Evolutionary conservation across 139 green algal genomes (phyloP), one percentile per base, ranked within the genome.

Genomic region (Axilococcus clingmanii): DNA sequence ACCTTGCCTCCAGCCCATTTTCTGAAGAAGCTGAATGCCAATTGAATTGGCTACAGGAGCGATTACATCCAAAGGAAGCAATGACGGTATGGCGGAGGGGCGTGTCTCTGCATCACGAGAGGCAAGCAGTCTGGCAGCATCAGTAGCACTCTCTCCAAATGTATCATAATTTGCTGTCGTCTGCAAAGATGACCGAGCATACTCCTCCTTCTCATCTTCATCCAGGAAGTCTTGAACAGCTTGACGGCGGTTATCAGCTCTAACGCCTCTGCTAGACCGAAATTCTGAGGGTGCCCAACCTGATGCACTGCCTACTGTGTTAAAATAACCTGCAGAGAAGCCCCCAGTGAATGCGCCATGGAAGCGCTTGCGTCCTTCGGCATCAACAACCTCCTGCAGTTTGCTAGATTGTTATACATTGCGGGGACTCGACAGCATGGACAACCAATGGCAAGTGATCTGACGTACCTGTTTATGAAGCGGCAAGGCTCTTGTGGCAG

Each of bases 281-380:
- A 97, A 96, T 17, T 57, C 51, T 3, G 52, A 43, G 1, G 89
- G 90, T 37, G 78, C 40, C 68, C 82, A 97, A 12, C 89, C 89
- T 59, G 85, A 80, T 68, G 77, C 69, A 36, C 66, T 87, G 20
- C 62, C 87, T 12, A 95, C 90, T 15, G 84, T 92, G 75, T 98
- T 98, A 71, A 77, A 96, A 66, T 89, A 94, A 3, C 90, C 90
- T 1, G 90, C 90, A 17, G 63, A 85, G 55, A 84, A 97, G 7
- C 90, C 90, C 4, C 90, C 90, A 8, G 84, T 95, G 66, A 97
- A 97, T 14, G 90, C 90, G 20, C 90, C 90, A 72, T 97, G 90
- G 54, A 97, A 95, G 14, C 77, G 62, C 8, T 77, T 59, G 12
- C 82, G 56, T 2, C 87, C 87, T 41, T 93, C 56, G 29, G 72